Evolutionary conservation across 108 stramenopile species (phyloP).

Genomic region (Phaeodactylum tricornutum): DNA sequence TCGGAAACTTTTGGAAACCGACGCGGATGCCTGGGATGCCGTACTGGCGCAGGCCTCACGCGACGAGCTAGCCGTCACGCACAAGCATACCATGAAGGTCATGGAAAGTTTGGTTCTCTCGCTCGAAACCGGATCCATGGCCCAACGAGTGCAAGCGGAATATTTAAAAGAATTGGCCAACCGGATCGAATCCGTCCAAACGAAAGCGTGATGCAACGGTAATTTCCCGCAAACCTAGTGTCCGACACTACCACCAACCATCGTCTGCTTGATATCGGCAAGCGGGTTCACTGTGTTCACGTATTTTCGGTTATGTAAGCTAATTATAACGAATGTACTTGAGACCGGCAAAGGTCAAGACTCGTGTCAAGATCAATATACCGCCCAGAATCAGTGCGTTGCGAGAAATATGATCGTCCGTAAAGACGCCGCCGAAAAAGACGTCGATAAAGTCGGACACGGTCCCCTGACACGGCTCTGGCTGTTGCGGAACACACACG

Average conservation of each 20-base stretch:
- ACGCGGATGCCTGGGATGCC: constrained; percentile 75
- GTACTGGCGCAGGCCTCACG: constrained; percentile 31
- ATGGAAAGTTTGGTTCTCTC: constrained; percentile 84
- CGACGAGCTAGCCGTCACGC: constrained; percentile 32
- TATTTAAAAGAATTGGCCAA: constrained; percentile 73
- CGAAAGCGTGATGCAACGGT: background rate
- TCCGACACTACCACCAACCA: no score
- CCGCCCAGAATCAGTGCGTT: constrained; percentile 38
- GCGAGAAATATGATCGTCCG: constrained; percentile 14
- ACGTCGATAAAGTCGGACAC: constrained; percentile 33
- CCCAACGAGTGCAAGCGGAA: constrained; percentile 89
- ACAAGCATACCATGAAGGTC: constrained; percentile 42
- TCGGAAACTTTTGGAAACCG: constrained; percentile 50
- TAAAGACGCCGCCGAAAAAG: constrained; percentile 57
- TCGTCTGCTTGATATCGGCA: no score
- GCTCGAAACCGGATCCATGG: constrained; percentile 82
- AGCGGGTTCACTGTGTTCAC: no score
- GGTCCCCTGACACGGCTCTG: constrained; percentile 23
- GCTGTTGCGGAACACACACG: background rate
- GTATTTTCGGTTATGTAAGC: no score
- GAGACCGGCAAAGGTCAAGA: constrained; percentile 45
- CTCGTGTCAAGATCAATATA: constrained; percentile 32
- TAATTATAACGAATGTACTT: constrained; percentile 16
- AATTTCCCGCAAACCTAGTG: no score
- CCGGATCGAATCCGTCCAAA: constrained; percentile 44